phyloP scores from a whole-genome alignment of 208 protist species.

The Leishmania tarentolae region DNA sequence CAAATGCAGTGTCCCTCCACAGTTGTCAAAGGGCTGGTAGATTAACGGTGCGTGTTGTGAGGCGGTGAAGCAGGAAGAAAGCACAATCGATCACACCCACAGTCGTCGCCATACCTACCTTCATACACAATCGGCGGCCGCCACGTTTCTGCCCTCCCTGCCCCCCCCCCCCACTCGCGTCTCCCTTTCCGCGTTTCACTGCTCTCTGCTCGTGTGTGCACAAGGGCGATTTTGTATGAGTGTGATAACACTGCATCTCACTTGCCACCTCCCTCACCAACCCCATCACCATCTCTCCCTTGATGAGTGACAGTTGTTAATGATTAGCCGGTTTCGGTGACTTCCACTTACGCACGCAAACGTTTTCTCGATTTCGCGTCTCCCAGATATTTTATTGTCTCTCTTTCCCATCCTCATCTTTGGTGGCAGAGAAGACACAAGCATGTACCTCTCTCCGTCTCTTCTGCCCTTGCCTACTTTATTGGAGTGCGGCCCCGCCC shows the following conservation, averaged over 20 bases:
- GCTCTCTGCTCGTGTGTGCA: neutral
- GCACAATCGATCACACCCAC: neutral
- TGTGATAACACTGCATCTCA: neutral
- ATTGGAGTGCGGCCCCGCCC: neutral
- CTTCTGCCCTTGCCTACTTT: neutral
- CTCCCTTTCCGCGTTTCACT: neutral
- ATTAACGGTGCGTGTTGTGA: neutral
- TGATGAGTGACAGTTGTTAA: neutral
- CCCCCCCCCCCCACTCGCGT: neutral
- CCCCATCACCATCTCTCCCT: neutral
- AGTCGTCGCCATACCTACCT: neutral
- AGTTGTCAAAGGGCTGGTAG: neutral
- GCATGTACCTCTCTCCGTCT: neutral
- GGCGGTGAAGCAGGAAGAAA: neutral
- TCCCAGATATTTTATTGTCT: neutral
- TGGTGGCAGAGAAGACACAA: neutral
- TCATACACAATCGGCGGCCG: neutral
- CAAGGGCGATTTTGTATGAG: neutral
- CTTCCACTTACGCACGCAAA: neutral
- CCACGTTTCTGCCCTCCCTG: neutral
- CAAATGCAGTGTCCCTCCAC: neutral
- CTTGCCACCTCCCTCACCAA: no score
- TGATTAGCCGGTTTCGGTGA: neutral
- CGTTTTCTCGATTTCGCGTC: neutral
- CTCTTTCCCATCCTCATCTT: slow-evolving; percentile 2